These are phyloP conservation scores for Zymoseptoria passerinii DNA, from an alignment of 2,329 filamentous ascomycete species.

Conservation along the genomic window DNA sequence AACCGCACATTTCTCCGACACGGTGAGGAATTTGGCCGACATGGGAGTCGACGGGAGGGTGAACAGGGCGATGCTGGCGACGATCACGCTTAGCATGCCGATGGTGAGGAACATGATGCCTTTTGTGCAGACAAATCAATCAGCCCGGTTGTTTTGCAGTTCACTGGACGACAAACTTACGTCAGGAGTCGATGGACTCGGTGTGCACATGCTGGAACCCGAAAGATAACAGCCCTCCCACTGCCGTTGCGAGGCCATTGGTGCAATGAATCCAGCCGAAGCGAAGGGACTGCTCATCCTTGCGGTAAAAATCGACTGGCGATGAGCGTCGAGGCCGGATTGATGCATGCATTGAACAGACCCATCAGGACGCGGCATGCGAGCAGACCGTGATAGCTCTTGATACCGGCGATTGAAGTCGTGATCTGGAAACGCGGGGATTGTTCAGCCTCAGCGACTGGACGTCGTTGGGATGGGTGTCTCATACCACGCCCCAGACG, in stretches of 20 bases:
- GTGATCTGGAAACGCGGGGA: conserved; percentile 28
- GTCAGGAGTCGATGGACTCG: conserved; percentile 7
- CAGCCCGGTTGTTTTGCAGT: background rate
- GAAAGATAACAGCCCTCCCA: conserved; percentile 49
- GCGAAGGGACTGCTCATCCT: conserved; percentile 52
- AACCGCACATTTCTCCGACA: conserved; percentile 43
- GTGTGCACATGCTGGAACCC: conserved; percentile 42
- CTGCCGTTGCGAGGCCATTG: conserved; percentile 36
- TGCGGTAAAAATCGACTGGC: conserved; percentile 18
- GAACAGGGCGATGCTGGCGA: conserved; percentile 26
- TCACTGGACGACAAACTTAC: conserved; percentile 4
- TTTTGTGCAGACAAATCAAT: conserved; percentile 8
- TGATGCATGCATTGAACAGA: conserved; percentile 36
- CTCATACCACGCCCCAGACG: conserved; percentile 48
- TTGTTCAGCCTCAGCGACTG: conserved; percentile 54
- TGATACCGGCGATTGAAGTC: background rate
- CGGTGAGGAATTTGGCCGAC: conserved; percentile 58
- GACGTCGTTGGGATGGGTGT: conserved; percentile 41
- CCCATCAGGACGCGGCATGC: background rate
- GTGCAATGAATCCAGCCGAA: conserved; percentile 59
- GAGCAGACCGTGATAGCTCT: background rate
- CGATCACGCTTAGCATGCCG: conserved; percentile 34
- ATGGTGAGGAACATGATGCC: conserved; percentile 35
- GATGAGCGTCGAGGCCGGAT: background rate
- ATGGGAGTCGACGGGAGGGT: conserved; percentile 52